Evolutionary conservation across 2,329 filamentous ascomycete genomes (phyloP).

Genomic region (Pseudogymnoascus sp.): DNA sequence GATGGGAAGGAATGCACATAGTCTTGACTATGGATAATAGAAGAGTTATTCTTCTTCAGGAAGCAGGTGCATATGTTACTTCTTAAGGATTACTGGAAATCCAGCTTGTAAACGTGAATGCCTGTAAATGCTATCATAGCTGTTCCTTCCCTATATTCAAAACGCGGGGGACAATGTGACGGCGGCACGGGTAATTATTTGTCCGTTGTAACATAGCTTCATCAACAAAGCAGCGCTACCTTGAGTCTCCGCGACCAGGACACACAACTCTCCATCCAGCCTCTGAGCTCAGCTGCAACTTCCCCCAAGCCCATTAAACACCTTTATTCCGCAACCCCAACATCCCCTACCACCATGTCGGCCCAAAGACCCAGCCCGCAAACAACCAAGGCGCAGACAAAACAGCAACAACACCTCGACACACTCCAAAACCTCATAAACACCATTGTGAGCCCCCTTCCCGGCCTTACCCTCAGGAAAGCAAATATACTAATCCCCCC

Average conservation of each 20-base stretch:
- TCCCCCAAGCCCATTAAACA: background rate
- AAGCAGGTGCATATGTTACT: background rate
- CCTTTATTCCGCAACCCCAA: no score
- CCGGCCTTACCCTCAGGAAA: background rate
- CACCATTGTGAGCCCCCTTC: constrained; percentile 38
- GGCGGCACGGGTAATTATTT: background rate
- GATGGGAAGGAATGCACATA: background rate
- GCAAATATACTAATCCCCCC: background rate
- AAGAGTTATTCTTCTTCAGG: background rate
- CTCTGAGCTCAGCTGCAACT: background rate
- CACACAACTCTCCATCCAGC: background rate
- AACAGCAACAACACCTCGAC: constrained; percentile 24
- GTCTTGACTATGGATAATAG: background rate
- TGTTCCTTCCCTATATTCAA: background rate
- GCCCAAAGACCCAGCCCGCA: background rate
- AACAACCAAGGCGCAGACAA: background rate
- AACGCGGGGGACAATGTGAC: background rate
- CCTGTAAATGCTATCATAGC: background rate
- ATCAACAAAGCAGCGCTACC: background rate
- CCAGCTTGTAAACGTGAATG: background rate
- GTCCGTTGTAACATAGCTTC: background rate
- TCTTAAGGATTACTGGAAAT: background rate
- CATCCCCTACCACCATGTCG: no score
- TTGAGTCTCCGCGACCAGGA: background rate
- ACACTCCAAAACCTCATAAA: constrained; percentile 47